Base-by-base conservation (phyloP, 306 rosid genomes). In the Malus sieversii region DNA sequence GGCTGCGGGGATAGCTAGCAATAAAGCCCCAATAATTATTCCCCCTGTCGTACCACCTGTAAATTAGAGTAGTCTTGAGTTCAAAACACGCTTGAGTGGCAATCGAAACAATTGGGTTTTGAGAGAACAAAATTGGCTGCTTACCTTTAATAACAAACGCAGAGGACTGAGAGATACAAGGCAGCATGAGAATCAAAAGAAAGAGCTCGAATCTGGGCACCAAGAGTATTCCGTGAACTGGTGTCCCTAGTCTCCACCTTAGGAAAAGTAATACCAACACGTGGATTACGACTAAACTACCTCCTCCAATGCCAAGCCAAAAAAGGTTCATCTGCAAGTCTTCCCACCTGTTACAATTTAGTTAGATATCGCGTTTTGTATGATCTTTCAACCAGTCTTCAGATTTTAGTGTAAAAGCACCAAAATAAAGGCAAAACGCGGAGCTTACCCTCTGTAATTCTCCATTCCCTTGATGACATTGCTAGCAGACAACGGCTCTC, bases 111-210 rank as follows among this genome's bases (percentile, higher is more conserved):
- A 71, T 52, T 16, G 70, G 33, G 65, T 51, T 33, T 61, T 55
- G 22, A 68, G 71, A 53, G 44, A 45, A 68, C 10, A 15, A 19
- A 51, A 22, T 40, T 53, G 32, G 52, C 30, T 10, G 13, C 65
- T 65, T 68, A 80, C 96, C 92, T 75, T 82, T 81, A 72, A 90
- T 81, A 27, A 82, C 77, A 78, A 84, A 90, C 15, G 87, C 59
- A 52, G 90, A 84, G 70, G 90, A 88, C 83, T 90, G 92, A 83
- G 90, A 82, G 81, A 90, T 80, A 63, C 88, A 87, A 48, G 96
- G 96, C 74, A 90, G 90, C 87, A 78, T 75, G 76, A 90, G 88
- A 81, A 88, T 84, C 66, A 88, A 75, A 75, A 88, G 84, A 79
- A 86, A 80, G 69, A 88, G 86, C 86, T 90, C 90, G 52, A 90